Evolutionary conservation across 768 basidiomycete species (phyloP), one percentile per base, ranked within the genome.

Genomic region (Rhizopogon rudus): DNA sequence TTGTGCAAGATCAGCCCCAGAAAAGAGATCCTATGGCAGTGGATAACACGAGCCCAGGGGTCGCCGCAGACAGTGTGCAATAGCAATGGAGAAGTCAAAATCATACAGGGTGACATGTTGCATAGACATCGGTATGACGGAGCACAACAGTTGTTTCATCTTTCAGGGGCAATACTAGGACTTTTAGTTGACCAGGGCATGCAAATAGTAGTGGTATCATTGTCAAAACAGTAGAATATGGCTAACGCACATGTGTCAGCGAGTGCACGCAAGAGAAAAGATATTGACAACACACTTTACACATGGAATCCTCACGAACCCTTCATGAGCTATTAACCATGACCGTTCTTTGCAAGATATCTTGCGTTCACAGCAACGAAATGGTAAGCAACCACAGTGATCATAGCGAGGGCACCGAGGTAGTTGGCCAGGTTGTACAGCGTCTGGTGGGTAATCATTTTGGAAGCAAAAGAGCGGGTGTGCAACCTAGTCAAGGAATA

Each of bases 361-460:
- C 79, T 79, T 40, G 84, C 82, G 63, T 95, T 95, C 57, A 96
- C 91, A 35, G 91, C 87, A 50, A 98, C 75, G 63, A 96, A 82
- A 74, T 98, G 95, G 71, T 95, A 97, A 45, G 83, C 81, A 52
- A 98, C 86, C 53, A 94, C 87, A 5, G 89, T 85, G 61, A 92
- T 64, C 87, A 98, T 93, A 29, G 95, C 90, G 51, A 91, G 75
- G 39, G 86, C 76, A 39, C 94, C 94, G 16, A 95, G 83, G 29
- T 82, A 75, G 71, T 93, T 94, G 56, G 92, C 88, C 52, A 96
- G 79, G 53, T 81, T 78, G 71, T 91, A 90, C 37, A 96, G 79
- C 6, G 91, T 91, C 57, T 81, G 73, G 71, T 93, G 84, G 52
- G 80, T 83, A 37, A 96, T 94, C 91, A 92, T 94, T 40, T 57